Conservation (phyloP, 805 yeast species). For the Wickerhamomyces mucosus region DNA sequence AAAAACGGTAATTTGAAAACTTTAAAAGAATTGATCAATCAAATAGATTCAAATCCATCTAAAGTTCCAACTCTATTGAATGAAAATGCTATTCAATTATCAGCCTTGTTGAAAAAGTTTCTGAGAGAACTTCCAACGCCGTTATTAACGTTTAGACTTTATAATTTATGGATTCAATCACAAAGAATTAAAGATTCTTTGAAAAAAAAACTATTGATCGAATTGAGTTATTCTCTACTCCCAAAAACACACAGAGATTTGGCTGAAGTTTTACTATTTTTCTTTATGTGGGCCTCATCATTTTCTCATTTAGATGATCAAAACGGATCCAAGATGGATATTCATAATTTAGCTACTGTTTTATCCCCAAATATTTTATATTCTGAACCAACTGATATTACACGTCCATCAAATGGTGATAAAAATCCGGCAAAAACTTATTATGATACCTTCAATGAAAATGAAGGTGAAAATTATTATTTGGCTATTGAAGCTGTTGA, state of each 20-base stretch:
- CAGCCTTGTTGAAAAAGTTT: conserved; percentile 87
- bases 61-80: conserved; percentile 58
- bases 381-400: conserved; percentile 32
- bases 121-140: conserved; percentile 91
- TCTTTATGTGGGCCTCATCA: conserved; percentile 92
- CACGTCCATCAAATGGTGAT: conserved; percentile 16
- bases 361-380: conserved; percentile 86
- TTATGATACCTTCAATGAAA: conserved; percentile 29
- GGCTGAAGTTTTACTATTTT: conserved; percentile 75
- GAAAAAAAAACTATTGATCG: conserved; percentile 44
- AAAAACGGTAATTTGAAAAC: conserved; percentile 91
- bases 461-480: conserved; percentile 64
- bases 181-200: conserved; percentile 41
- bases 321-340: conserved; percentile 91
- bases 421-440: conserved; percentile 22
- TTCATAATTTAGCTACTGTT: conserved; percentile 91
- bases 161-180: conserved; percentile 69
- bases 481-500: conserved; percentile 87
- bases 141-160: conserved; percentile 63
- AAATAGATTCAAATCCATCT: conserved; percentile 65
- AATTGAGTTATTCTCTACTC: conserved; percentile 61
- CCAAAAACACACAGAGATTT: conserved; percentile 79
- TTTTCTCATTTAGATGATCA: conserved; percentile 90
- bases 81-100: conserved; percentile 85
- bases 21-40: conserved; percentile 61